These are phyloP conservation scores for Lecanicillium sp. DNA, from an alignment of 2,329 filamentous ascomycete genomes.

Conservation along the genomic window DNA sequence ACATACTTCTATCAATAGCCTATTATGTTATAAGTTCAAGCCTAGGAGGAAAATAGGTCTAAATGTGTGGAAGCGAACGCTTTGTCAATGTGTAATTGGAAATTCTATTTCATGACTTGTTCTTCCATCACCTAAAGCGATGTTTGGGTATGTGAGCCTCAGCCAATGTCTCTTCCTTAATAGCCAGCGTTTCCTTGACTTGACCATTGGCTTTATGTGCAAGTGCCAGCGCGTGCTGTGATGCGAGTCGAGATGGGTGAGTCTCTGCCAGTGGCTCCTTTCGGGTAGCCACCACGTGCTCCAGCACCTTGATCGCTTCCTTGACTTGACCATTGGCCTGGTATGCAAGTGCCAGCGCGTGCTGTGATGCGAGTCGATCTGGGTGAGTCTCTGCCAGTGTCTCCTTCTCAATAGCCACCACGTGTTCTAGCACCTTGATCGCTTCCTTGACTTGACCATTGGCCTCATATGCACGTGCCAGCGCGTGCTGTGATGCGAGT, in stretches of 20 bases:
- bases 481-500: constrained; percentile 13
- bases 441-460: constrained; percentile 16
- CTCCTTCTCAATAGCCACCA: constrained; percentile 12
- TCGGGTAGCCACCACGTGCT: constrained; percentile 14
- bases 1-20: too few species aligned
- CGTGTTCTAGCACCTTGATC: constrained; percentile 14
- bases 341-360: constrained; percentile 13
- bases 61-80: too few species aligned
- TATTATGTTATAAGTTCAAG: too few species aligned
- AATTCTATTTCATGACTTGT: too few species aligned
- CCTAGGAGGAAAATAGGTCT: too few species aligned
- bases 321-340: constrained; percentile 13
- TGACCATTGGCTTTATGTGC: constrained; percentile 15
- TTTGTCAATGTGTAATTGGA: too few species aligned
- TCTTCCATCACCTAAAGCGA: too few species aligned
- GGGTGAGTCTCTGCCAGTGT: constrained; percentile 13
- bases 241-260: constrained; percentile 13
- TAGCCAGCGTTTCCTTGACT: constrained; percentile 13
- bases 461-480: constrained; percentile 11
- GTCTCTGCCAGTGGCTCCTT: constrained; percentile 11
- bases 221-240: constrained; percentile 12
- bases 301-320: constrained; percentile 14
- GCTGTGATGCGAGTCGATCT: constrained; percentile 13
- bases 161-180: constrained; percentile 9
- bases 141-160: too few species aligned